A percentile compares a stretch with the other conserved stretches of the same genome.
Conservation (phyloP, 176 grass and related monocot species). For the Oryza longistaminata region DNA sequence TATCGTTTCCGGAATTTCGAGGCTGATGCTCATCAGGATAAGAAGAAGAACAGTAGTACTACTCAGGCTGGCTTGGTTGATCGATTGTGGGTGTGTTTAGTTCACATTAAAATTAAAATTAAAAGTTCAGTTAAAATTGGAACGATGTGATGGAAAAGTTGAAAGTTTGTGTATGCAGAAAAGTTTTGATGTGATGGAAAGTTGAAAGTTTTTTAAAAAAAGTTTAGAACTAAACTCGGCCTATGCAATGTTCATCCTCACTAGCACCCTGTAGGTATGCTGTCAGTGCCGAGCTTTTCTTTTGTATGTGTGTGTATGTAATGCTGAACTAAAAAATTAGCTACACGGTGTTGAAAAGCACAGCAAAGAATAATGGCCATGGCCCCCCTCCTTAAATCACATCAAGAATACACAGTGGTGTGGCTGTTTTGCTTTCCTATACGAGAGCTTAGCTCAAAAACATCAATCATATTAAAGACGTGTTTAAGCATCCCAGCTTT, state of each 20-base stretch:
- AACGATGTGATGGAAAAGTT: no score
- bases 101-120: no score
- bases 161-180: no score
- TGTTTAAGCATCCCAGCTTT: slow-evolving; percentile 17
- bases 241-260: slow-evolving; percentile 3
- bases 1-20: not conserved
- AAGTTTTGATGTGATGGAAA: no score
- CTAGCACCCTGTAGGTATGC: not conserved
- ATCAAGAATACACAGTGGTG: not conserved
- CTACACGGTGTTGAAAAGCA: not conserved
- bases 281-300: not conserved
- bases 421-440: not conserved
- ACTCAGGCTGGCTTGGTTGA: not conserved
- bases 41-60: not conserved
- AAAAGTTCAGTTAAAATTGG: no score
- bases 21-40: not conserved
- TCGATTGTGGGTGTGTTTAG: no score
- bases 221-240: no score
- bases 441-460: not conserved
- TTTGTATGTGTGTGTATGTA: no score
- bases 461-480: slow-evolving; percentile 5
- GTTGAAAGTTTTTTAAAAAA: no score
- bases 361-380: not conserved
- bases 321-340: not conserved
- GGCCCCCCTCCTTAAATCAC: slow-evolving; percentile 28